Conservation (phyloP, 2,329 filamentous ascomycete genomes). For the Aureobasidium sp. region DNA sequence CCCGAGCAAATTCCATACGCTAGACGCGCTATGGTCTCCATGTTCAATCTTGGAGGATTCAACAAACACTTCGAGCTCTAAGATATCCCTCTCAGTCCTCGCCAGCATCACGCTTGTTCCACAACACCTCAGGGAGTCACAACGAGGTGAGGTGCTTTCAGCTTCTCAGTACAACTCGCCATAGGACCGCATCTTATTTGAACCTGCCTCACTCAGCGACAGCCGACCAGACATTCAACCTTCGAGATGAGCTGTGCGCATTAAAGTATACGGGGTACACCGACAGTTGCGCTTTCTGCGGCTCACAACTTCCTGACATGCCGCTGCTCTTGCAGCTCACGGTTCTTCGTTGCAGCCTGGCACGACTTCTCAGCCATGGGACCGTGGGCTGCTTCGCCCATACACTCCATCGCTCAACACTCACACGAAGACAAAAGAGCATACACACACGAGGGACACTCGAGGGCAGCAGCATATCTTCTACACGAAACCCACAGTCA, state of each 20-base stretch:
- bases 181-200: background rate
- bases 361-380: background rate
- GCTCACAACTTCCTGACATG: background rate
- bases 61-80: slow-evolving; percentile 45
- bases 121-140: no score
- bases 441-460: background rate
- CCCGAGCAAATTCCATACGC: slow-evolving; percentile 48
- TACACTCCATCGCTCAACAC: background rate
- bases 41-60: slow-evolving; percentile 62
- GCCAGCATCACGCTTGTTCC: no score
- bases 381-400: background rate
- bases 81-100: background rate
- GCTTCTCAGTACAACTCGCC: no score
- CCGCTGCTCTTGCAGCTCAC: background rate
- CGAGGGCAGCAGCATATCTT: background rate
- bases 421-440: background rate
- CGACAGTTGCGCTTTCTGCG: background rate
- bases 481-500: background rate
- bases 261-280: no score
- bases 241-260: no score
- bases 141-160: no score
- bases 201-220: no score
- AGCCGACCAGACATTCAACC: no score
- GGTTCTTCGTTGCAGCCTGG: background rate
- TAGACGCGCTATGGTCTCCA: slow-evolving; percentile 52